These are phyloP conservation scores for Prunus padus DNA, from an alignment of 306 rosid genomes.

Conservation along the genomic window DNA sequence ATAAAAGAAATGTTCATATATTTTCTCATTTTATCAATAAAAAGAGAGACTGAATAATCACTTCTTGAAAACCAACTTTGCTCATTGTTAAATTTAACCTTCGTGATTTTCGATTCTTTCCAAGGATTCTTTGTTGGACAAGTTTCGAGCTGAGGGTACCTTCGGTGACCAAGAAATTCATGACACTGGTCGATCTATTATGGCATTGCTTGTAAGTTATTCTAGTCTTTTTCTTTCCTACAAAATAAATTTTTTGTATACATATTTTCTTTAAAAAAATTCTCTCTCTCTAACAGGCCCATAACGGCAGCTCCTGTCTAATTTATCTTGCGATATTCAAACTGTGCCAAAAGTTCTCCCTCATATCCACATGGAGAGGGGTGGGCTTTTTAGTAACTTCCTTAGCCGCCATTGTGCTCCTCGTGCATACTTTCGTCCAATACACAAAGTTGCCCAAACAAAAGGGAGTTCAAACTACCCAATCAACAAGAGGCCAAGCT, in stretches of 20 bases:
- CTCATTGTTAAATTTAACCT: background rate
- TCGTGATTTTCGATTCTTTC: background rate
- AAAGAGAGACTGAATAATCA: too few relatives aligned
- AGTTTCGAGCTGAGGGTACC: background rate
- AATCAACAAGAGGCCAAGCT: background rate
- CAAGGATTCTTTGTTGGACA: background rate
- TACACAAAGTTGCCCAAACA: background rate
- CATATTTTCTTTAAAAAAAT: background rate
- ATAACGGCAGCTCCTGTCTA: background rate
- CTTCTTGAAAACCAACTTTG: too few relatives aligned
- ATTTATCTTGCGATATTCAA: background rate
- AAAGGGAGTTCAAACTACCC: background rate
- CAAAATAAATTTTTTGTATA: too few relatives aligned
- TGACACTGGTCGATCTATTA: background rate
- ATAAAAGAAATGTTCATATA: too few relatives aligned
- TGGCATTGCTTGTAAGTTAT: background rate
- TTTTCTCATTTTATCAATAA: too few relatives aligned
- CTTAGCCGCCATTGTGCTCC: background rate
- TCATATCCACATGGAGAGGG: background rate
- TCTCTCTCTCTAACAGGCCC: background rate
- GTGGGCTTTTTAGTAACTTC: background rate
- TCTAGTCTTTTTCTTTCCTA: background rate
- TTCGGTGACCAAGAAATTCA: background rate
- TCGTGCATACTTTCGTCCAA: background rate
- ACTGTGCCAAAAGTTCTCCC: background rate